Percentiles rank a stretch among this genome's conserved stretches.
Conservation (phyloP, 202 grass and related monocot genomes). For the Panicum hallii region DNA sequence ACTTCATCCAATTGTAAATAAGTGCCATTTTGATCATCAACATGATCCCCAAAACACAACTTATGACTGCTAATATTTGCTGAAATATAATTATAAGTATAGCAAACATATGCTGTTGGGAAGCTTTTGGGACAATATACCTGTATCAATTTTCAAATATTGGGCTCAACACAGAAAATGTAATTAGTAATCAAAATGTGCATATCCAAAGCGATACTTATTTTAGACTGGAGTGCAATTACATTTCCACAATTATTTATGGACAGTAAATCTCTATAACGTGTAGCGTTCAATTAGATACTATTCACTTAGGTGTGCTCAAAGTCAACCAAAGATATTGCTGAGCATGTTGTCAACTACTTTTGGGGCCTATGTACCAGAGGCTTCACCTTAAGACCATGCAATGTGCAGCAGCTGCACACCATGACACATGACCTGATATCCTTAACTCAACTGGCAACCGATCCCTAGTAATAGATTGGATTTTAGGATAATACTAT, state of each 20-base stretch:
- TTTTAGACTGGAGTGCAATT: background rate
- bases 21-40: background rate
- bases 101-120: background rate
- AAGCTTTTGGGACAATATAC: background rate
- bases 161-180: background rate
- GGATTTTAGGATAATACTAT: too few relatives aligned
- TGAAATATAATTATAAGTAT: background rate
- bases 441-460: too few relatives aligned
- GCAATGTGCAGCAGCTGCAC: too few relatives aligned
- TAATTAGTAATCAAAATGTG: background rate
- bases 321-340: too few relatives aligned
- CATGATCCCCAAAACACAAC: background rate
- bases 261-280: background rate
- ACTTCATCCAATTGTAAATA: background rate
- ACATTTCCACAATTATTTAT: background rate
- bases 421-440: too few relatives aligned
- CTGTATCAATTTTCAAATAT: background rate
- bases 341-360: too few relatives aligned
- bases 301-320: background rate
- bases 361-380: too few relatives aligned
- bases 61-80: background rate
- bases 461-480: too few relatives aligned
- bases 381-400: too few relatives aligned
- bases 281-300: background rate
- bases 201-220: background rate